A percentile compares a stretch with the other conserved stretches of the same genome.
These are phyloP conservation scores for Nepenthes alata DNA, from an alignment of 179 eudicot species.

Conservation along the genomic window DNA sequence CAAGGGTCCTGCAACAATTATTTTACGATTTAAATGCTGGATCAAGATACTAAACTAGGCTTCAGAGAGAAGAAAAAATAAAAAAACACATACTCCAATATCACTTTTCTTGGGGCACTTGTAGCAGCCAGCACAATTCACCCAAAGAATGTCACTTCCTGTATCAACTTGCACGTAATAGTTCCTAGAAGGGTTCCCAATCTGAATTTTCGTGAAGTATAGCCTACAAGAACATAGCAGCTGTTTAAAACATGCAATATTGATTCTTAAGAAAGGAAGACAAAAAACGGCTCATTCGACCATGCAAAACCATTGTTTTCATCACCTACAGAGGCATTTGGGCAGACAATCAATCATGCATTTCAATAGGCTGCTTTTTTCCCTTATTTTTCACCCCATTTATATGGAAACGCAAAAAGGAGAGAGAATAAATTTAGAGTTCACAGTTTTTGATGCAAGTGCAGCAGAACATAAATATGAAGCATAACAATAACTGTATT, in stretches of 20 bases:
- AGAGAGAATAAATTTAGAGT: too few relatives aligned
- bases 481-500: too few relatives aligned
- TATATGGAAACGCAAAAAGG: too few relatives aligned
- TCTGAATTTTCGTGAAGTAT: slow-evolving; percentile 53
- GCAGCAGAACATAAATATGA: too few relatives aligned
- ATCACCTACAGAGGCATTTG: too few relatives aligned
- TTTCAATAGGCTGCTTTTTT: too few relatives aligned
- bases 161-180: slow-evolving; percentile 88
- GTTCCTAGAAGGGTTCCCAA: slow-evolving; percentile 70
- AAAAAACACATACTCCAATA: slow-evolving; percentile 42
- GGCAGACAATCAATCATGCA: too few relatives aligned
- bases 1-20: slow-evolving; percentile 1
- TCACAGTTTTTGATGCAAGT: too few relatives aligned
- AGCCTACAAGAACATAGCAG: slow-evolving; percentile 33
- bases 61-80: slow-evolving; percentile 10
- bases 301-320: not conserved
- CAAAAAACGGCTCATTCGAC: slow-evolving; percentile 1
- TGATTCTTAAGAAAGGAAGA: slow-evolving; percentile 2
- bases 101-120: slow-evolving; percentile 61
- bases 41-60: slow-evolving; percentile 13
- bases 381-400: too few relatives aligned
- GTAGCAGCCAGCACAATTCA: slow-evolving; percentile 70
- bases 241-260: not conserved
- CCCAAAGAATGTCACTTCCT: slow-evolving; percentile 92
- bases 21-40: slow-evolving; percentile 5